phyloP scores from a whole-genome alignment of 495 filamentous ascomycete genomes.

The Hypomontagnella monticulosa region DNA sequence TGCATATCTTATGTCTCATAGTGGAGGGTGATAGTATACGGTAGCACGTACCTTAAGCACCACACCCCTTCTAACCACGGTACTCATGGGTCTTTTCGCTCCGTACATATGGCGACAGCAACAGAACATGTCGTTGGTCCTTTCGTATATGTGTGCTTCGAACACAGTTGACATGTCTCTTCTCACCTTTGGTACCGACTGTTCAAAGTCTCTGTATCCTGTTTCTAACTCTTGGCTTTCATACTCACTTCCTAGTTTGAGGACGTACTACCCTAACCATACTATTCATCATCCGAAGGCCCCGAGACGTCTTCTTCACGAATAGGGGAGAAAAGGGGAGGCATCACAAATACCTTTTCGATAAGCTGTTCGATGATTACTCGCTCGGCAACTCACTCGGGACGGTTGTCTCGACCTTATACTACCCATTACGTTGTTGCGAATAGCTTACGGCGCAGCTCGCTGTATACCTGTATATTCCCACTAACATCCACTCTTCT shows the following conservation, averaged over 20 bases:
- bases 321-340: no score
- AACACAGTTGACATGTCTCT: constrained; percentile 2
- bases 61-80: background rate
- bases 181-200: background rate
- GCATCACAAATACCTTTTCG: no score
- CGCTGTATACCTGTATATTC: no score
- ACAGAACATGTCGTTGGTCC: background rate
- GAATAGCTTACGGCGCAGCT: no score
- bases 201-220: background rate
- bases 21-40: constrained; percentile 6
- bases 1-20: constrained; percentile 10
- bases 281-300: constrained; percentile 3
- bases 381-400: no score
- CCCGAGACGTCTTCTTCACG: background rate
- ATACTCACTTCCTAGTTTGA: background rate
- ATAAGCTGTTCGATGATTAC: no score
- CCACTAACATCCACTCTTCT: no score
- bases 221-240: background rate
- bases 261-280: background rate
- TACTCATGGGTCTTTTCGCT: background rate
- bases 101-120: constrained; percentile 1
- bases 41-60: constrained; percentile 1
- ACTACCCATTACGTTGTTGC: no score
- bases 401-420: no score
- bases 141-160: background rate